These are phyloP conservation scores for Phoma sp. DNA, from an alignment of 2,329 filamentous ascomycete genomes.

Conservation along the genomic window DNA sequence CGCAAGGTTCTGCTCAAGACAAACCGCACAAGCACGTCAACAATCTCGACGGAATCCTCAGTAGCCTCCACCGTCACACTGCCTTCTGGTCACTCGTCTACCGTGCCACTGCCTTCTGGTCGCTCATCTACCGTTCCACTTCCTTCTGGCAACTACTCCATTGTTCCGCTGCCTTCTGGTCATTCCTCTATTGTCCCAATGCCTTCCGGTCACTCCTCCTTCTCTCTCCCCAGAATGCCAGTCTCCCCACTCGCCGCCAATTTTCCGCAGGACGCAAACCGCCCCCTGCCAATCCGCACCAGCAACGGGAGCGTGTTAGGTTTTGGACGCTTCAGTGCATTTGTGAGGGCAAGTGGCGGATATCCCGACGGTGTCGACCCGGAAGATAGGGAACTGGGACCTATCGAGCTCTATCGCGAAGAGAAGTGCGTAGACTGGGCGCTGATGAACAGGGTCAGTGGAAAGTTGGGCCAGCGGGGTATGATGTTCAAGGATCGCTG, in stretches of 20 bases:
- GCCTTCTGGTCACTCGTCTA: too few relatives aligned
- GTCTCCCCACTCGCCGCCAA: conserved; percentile 18
- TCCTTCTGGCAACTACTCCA: not conserved
- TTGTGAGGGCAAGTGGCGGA: conserved; percentile 5
- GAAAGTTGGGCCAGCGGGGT: conserved; percentile 10
- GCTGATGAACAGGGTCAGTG: conserved; percentile 23
- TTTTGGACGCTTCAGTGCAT: conserved; percentile 24
- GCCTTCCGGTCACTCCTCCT: conserved; percentile 16
- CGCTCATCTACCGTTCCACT: not conserved
- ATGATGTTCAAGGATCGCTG: conserved; percentile 26
- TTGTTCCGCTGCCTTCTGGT: conserved; percentile 21
- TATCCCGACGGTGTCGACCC: conserved; percentile 17
- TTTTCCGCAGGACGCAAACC: conserved; percentile 7
- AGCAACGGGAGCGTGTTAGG: conserved; percentile 13
- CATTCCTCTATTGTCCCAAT: conserved; percentile 1
- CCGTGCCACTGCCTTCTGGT: not conserved
- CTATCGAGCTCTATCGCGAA: conserved; percentile 22
- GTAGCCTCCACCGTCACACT: not conserved
- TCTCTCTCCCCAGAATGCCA: conserved; percentile 1
- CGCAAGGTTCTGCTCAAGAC: conserved; percentile 21
- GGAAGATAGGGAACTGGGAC: conserved; percentile 17
- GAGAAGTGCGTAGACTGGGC: conserved; percentile 25
- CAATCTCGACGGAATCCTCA: conserved; percentile 9
- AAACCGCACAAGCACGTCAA: conserved; percentile 13
- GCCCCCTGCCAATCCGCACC: conserved; percentile 20